Evolutionary conservation across 768 basidiomycete species (phyloP), one percentile per base, ranked within the genome.

Genomic region (Naganishia antarctica): DNA sequence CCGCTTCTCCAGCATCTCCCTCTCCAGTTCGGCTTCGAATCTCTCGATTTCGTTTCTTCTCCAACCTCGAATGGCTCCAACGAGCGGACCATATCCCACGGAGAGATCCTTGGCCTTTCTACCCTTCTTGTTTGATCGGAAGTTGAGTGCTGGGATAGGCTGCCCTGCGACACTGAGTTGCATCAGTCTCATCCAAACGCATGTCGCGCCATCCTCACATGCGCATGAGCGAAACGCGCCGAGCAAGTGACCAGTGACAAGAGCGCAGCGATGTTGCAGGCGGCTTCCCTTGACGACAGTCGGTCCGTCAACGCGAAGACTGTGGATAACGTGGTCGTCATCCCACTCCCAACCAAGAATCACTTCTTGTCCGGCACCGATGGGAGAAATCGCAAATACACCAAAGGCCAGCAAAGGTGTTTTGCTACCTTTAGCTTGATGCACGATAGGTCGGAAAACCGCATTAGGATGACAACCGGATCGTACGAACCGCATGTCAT

Each of bases 271-370:
- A n/a, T 53, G 34, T 50, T 66, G 65, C 12, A 50, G 25, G 16
- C 59, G 43, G 21, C 43, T 45, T 18, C 59, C 59, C 23, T 53
- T 45, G 1, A 53, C 32, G n/a, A 64, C 50, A 2, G 61, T 46
- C 9, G 63, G 41, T 8, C 60, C 59, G 26, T 59, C 63, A 31
- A 23, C 59, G 12, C 85, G 88, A 0, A 91, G 79, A 66, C 81
- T 79, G 76, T 94, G 92, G 0, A 93, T 84, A 0, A 87, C 85
- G 72, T 90, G 88, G 1, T 85, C 85, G 71, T 98, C 93, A 70
- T 97, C 92, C 93, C 93, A 98, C 74, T 96, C 91, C 91, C 93
- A 97, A 0, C 88, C 88, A 0, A 97, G 78, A 0, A 92, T 85
- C 21, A 97, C 83, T 78, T 97, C 93, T 68, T 92, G 91, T 50